phyloP scores from a whole-genome alignment of 2,329 filamentous ascomycete species.

The Cladosporium sp. region DNA sequence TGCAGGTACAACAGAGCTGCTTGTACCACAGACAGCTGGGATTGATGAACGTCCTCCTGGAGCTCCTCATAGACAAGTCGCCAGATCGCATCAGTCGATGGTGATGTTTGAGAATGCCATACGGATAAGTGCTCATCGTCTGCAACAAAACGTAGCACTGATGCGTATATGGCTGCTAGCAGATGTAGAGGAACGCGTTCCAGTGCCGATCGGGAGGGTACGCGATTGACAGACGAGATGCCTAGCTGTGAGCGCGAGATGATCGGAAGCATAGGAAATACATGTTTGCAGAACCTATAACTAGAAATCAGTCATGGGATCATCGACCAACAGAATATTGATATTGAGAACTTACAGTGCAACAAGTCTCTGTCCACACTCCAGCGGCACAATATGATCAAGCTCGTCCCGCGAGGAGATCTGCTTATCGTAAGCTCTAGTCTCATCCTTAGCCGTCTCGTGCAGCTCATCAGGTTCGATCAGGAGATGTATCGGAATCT shows the following conservation, averaged over 20 bases:
- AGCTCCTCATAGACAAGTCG: slow-evolving; percentile 14
- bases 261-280: slow-evolving; percentile 9
- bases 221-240: background rate
- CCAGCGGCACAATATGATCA: background rate
- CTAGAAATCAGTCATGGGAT: background rate
- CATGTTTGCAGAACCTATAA: background rate
- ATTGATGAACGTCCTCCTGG: slow-evolving; percentile 5
- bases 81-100: slow-evolving; percentile 2
- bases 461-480: slow-evolving; percentile 1
- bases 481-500: slow-evolving; percentile 12
- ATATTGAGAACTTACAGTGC: background rate
- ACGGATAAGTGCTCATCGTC: slow-evolving; percentile 6
- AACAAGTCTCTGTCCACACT: slow-evolving; percentile 7
- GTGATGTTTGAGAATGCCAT: slow-evolving; percentile 3
- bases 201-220: background rate
- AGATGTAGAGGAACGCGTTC: slow-evolving; percentile 11
- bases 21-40: slow-evolving; percentile 9
- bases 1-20: slow-evolving; percentile 13
- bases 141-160: background rate
- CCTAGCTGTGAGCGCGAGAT: slow-evolving; percentile 8
- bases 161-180: slow-evolving; percentile 11
- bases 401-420: slow-evolving; percentile 11
- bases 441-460: slow-evolving; percentile 8
- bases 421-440: background rate
- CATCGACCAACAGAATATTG: no score